These are phyloP conservation scores for Canariomyces notabilis DNA, from an alignment of 2,329 filamentous ascomycete genomes.

Conservation along the genomic window DNA sequence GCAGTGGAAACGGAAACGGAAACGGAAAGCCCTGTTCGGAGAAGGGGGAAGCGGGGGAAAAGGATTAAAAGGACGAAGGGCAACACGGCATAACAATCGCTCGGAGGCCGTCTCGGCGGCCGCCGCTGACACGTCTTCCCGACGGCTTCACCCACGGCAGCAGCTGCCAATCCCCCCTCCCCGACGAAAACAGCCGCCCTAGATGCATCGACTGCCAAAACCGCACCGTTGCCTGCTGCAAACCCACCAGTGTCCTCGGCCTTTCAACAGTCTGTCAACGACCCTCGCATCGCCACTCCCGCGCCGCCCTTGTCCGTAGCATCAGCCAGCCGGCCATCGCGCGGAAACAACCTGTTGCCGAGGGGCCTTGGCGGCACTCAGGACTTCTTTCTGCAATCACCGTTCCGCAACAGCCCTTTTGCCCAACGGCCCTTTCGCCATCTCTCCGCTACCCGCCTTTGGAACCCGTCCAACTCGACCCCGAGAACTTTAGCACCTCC, in stretches of 20 bases:
- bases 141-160: slow-evolving; percentile 44
- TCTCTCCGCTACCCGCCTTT: slow-evolving; percentile 47
- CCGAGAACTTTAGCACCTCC: slow-evolving; percentile 36
- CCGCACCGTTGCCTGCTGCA: slow-evolving; percentile 14
- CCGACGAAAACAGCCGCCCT: slow-evolving; percentile 25
- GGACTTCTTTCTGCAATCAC: slow-evolving; percentile 28
- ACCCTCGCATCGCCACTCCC: slow-evolving; percentile 27
- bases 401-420: slow-evolving; percentile 25
- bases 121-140: slow-evolving; percentile 38
- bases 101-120: slow-evolving; percentile 44
- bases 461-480: slow-evolving; percentile 58
- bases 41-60: background rate
- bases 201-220: slow-evolving; percentile 25
- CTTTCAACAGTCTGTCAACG: slow-evolving; percentile 31
- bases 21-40: slow-evolving; percentile 4
- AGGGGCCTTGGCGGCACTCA: slow-evolving; percentile 23
- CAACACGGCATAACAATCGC: slow-evolving; percentile 11
- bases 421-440: slow-evolving; percentile 34
- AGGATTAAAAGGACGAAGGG: slow-evolving; percentile 8
- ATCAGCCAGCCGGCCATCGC: slow-evolving; percentile 17
- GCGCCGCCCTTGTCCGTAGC: slow-evolving; percentile 15
- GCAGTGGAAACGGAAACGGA: slow-evolving; percentile 1
- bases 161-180: slow-evolving; percentile 20
- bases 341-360: slow-evolving; percentile 21
- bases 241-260: slow-evolving; percentile 28